phyloP scores from a whole-genome alignment of 2,329 filamentous ascomycete species.

The Nigrospora osmanthi region DNA sequence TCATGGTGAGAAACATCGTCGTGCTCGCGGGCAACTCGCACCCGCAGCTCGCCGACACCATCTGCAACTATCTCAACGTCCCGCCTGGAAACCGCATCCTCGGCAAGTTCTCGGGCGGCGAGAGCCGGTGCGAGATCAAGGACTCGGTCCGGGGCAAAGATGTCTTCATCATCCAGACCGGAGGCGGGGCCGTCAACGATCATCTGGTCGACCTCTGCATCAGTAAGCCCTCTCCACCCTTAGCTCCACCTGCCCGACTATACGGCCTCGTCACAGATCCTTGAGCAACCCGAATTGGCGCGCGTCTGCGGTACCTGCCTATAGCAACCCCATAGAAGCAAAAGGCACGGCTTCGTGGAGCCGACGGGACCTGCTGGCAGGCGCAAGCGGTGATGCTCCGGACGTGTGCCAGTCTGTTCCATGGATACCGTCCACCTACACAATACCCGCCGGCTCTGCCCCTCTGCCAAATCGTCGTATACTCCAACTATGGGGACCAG shows the following conservation, averaged over 20 bases:
- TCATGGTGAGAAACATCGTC: slow-evolving; percentile 92
- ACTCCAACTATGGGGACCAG: too few relatives aligned
- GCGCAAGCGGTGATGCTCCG: too few relatives aligned
- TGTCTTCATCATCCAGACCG: slow-evolving; percentile 96
- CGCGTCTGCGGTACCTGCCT: too few relatives aligned
- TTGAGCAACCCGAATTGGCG: slow-evolving; percentile 6
- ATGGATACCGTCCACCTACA: too few relatives aligned
- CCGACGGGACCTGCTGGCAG: too few relatives aligned
- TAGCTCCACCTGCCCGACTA: neutral
- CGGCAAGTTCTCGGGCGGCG: slow-evolving; percentile 88
- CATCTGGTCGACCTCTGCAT: slow-evolving; percentile 95
- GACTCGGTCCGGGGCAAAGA: slow-evolving; percentile 97
- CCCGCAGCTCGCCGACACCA: slow-evolving; percentile 74
- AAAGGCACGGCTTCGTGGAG: neutral
- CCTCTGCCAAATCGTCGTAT: too few relatives aligned
- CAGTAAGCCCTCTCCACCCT: slow-evolving; percentile 29
- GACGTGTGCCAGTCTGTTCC: too few relatives aligned
- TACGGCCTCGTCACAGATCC: neutral
- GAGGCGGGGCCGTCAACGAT: slow-evolving; percentile 89
- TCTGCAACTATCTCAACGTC: slow-evolving; percentile 84
- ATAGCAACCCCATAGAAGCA: too few relatives aligned
- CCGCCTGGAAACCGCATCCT: slow-evolving; percentile 78
- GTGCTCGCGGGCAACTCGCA: slow-evolving; percentile 91
- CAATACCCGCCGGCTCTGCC: too few relatives aligned
- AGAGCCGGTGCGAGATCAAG: slow-evolving; percentile 90